Evolutionary conservation across 352 stramenopile genomes (phyloP), one percentile per base, ranked within the genome.

Genomic region (Aphanomyces invadans): DNA sequence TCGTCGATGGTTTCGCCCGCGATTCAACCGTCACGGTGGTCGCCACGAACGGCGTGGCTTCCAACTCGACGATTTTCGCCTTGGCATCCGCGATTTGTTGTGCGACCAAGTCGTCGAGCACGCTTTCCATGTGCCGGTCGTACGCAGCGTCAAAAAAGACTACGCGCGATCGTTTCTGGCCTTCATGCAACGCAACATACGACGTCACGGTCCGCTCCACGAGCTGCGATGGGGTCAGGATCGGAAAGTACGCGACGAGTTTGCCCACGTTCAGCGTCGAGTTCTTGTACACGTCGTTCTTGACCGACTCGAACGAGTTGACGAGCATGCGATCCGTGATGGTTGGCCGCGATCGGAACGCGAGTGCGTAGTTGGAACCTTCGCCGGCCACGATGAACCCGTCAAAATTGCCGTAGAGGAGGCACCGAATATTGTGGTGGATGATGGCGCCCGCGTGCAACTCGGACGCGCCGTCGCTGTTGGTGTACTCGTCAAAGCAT

Each of bases 261-360:
- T 54, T 54, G 19, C 28, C 10, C 19, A 54, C 12, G 19, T 54
- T 54, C 17, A 54, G 46, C 46, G 46, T 28, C 19, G 19, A 29
- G 46, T 54, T 29, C 17, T 11, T 29, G 46, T 54, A 54, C 17
- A 54, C 9, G 46, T 21, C 19, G 23, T 10, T 54, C 19, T 28
- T 21, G 19, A 54, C 46, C 19, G 46, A 28, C 46, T 54, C 46
- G 46, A 28, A 54, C 19, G 19, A 28, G 9, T 54, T 10, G 46
- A 54, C 19, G 46, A 54, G 9, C 46, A 54, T 54, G 11, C 46
- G 46, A 28, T 54, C 46, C 46, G 46, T 54, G 46, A 54, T 54
- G 46, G 1, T 12, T 17, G 46, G 46, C 9, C 46, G 46, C 12
- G 9, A 7, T 17, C 46, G 46, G 23, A 54, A 54, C 1, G 46